Conservation (phyloP, 2,329 filamentous ascomycete species). For the Albifimbria verrucaria region DNA sequence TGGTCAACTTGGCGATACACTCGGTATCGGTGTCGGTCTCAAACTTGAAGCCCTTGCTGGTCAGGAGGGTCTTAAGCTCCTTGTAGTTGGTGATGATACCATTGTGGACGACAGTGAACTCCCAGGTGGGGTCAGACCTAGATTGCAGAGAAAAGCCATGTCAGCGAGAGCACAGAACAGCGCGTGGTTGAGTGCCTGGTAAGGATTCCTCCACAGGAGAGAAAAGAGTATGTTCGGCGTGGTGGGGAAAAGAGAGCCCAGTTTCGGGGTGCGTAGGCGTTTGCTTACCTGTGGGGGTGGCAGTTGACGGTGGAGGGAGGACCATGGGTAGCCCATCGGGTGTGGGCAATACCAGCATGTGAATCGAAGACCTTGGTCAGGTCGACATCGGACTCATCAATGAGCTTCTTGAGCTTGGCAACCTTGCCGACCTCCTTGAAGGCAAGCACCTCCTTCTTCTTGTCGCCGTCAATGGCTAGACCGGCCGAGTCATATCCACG, state of each 20-base stretch:
- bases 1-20: slow-evolving; percentile 97
- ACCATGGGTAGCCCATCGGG: slow-evolving; percentile 97
- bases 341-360: slow-evolving; percentile 98
- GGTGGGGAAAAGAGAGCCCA: too few relatives aligned
- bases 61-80: slow-evolving; percentile 90
- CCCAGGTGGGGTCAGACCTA: slow-evolving; percentile 91
- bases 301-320: slow-evolving; percentile 92
- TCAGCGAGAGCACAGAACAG: neutral
- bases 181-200: too few relatives aligned
- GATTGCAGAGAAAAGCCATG: neutral
- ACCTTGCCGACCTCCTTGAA: slow-evolving; percentile 99
- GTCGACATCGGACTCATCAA: slow-evolving; percentile 79
- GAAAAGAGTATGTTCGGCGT: too few relatives aligned
- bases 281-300: slow-evolving; percentile 87
- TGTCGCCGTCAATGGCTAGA: slow-evolving; percentile 93
- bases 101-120: slow-evolving; percentile 98
- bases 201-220: too few relatives aligned
- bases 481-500: slow-evolving; percentile 98
- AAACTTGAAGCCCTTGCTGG: slow-evolving; percentile 94
- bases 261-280: slow-evolving; percentile 9
- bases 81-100: slow-evolving; percentile 99
- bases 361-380: slow-evolving; percentile 93
- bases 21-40: slow-evolving; percentile 99
- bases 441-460: slow-evolving; percentile 95
- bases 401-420: slow-evolving; percentile 89